Conservation (phyloP, 371 early-diverging fungal species). For the Mortierella sp. region DNA sequence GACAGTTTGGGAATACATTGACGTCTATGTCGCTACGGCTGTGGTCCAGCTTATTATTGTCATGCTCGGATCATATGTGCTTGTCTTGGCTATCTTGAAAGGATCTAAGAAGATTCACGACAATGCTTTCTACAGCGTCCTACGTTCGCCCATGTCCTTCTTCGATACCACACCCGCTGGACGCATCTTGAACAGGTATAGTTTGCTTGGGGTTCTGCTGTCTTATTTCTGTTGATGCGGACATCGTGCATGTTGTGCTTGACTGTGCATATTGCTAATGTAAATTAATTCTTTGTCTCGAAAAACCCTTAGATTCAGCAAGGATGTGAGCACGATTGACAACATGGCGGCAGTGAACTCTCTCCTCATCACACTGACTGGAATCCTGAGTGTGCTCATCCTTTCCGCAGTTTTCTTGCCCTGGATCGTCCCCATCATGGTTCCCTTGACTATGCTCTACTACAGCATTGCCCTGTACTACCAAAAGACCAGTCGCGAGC, state of each 20-base stretch:
- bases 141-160: constrained; percentile 81
- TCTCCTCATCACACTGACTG: constrained; percentile 64
- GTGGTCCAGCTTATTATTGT: constrained; percentile 35
- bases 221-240: too few species aligned
- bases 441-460: constrained; percentile 43
- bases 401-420: constrained; percentile 60
- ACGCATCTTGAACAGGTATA: constrained; percentile 76
- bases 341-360: constrained; percentile 66
- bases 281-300: background rate
- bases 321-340: constrained; percentile 90
- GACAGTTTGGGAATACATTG: constrained; percentile 31
- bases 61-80: constrained; percentile 36
- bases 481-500: constrained; percentile 71
- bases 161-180: constrained; percentile 87
- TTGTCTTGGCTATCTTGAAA: constrained; percentile 34
- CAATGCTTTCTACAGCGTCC: constrained; percentile 36
- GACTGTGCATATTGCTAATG: background rate
- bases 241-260: background rate
- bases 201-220: background rate
- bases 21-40: constrained; percentile 50
- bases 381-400: constrained; percentile 65
- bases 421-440: constrained; percentile 41
- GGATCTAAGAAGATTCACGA: constrained; percentile 41
- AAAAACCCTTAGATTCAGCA: constrained; percentile 73
- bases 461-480: constrained; percentile 60